Evolutionary conservation across 2,329 filamentous ascomycete species (phyloP).

Genomic region (Sporothrix curviconia): DNA sequence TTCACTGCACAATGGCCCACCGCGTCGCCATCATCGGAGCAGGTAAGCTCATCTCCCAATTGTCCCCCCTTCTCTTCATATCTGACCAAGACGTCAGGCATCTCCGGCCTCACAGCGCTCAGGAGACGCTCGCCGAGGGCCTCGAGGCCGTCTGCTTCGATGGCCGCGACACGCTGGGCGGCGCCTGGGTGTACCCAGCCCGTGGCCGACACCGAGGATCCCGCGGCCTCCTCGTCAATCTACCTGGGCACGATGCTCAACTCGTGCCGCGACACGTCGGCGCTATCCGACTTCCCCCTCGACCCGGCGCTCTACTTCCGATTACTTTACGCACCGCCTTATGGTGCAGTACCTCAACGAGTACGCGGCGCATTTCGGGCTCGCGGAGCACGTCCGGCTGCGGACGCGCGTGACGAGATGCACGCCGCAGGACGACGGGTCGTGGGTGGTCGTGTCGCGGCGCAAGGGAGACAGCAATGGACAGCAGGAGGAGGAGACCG

Average conservation of each 20-base stretch:
- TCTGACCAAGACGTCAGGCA: too few species aligned
- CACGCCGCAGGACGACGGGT: conserved; percentile 22
- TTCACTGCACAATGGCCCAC: background rate
- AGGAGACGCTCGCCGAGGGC: conserved; percentile 33
- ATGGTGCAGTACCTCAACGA: conserved; percentile 31
- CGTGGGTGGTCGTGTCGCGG: conserved; percentile 26
- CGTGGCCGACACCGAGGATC: conserved; percentile 20
- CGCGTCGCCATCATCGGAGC: conserved; percentile 3
- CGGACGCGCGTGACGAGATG: conserved; percentile 28
- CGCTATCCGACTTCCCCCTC: conserved; percentile 34
- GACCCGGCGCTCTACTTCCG: conserved; percentile 32
- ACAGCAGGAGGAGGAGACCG: too few species aligned
- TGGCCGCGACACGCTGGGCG: conserved; percentile 29
- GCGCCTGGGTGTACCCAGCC: conserved; percentile 33
- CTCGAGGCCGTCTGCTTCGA: conserved; percentile 32
- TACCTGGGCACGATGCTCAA: conserved; percentile 31
- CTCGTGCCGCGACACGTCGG: conserved; percentile 32
- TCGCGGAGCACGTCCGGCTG: conserved; percentile 30
- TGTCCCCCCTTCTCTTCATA: background rate
- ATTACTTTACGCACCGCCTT: conserved; percentile 31
- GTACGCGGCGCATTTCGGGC: conserved; percentile 31
- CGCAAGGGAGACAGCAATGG: conserved; percentile 10
- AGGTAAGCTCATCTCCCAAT: background rate
- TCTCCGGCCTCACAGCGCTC: conserved; percentile 28
- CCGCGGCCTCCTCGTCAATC: conserved; percentile 24